These are phyloP conservation scores for Triangularia verruculosa DNA, from an alignment of 2,329 filamentous ascomycete genomes.

Conservation along the genomic window DNA sequence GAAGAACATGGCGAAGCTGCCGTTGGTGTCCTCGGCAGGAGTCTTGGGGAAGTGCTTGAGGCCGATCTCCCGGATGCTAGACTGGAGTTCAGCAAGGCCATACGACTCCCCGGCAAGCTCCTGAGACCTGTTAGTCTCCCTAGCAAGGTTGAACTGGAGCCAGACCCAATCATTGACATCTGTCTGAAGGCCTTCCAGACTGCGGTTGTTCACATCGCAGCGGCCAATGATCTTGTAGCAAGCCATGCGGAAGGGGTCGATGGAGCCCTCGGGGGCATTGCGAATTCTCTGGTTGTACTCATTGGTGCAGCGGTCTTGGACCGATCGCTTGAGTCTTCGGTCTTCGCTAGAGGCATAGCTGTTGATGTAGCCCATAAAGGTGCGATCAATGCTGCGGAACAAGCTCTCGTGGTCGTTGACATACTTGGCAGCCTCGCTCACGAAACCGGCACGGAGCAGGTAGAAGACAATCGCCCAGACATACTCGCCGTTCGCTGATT, in stretches of 20 bases:
- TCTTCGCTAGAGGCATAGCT: constrained; percentile 77
- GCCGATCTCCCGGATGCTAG: constrained; percentile 82
- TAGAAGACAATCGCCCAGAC: constrained; percentile 96
- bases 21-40: constrained; percentile 67
- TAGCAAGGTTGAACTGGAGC: constrained; percentile 67
- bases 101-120: constrained; percentile 66
- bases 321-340: constrained; percentile 69
- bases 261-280: constrained; percentile 79
- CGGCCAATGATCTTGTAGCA: constrained; percentile 97
- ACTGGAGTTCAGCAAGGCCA: constrained; percentile 66
- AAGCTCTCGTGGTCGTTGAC: constrained; percentile 74
- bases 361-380: constrained; percentile 83
- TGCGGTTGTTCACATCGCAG: constrained; percentile 63
- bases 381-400: constrained; percentile 87
- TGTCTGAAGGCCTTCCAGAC: constrained; percentile 59
- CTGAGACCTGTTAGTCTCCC: constrained; percentile 60
- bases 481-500: constrained; percentile 76
- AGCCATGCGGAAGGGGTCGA: constrained; percentile 93
- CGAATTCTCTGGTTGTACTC: constrained; percentile 84
- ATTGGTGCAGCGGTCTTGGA: constrained; percentile 83
- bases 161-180: constrained; percentile 70
- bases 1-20: constrained; percentile 86
- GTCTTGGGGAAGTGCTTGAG: constrained; percentile 85
- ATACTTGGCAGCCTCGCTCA: constrained; percentile 81
- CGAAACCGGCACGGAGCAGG: constrained; percentile 78